Conservation (phyloP, 73 alveolate species). For the Paramecium biaurelia region DNA sequence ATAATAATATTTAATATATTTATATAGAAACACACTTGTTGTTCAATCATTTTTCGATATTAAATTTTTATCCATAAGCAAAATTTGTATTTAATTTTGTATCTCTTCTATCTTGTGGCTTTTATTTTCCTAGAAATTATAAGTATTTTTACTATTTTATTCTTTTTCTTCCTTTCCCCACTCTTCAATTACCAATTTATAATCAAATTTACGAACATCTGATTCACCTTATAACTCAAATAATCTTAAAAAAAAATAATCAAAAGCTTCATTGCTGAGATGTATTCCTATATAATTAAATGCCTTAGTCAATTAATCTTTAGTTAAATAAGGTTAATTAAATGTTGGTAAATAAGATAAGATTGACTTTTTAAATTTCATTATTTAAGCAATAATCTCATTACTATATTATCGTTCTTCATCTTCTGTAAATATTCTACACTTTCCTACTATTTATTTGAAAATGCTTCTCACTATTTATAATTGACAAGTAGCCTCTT, state of each 20-base stretch:
- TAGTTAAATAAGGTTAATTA: background rate
- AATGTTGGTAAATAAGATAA: constrained; percentile 41
- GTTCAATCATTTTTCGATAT: background rate
- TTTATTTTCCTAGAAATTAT: background rate
- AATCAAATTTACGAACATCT: constrained; percentile 23
- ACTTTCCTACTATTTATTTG: constrained; percentile 25
- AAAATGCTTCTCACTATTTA: constrained; percentile 47
- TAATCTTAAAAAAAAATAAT: constrained; percentile 28
- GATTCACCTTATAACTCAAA: constrained; percentile 10
- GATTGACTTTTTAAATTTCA: constrained; percentile 22
- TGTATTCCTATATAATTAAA: constrained; percentile 23
- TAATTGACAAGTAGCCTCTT: background rate
- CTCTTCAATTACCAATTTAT: constrained; percentile 21
- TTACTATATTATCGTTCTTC: background rate
- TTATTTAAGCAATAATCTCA: background rate
- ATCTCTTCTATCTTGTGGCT: background rate
- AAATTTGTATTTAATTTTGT: background rate
- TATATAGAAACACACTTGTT: background rate
- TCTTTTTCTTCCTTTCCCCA: constrained; percentile 40
- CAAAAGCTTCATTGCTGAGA: constrained; percentile 1
- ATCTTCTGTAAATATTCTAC: background rate
- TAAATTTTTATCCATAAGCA: background rate
- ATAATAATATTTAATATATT: background rate
- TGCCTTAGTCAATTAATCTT: constrained; percentile 38
- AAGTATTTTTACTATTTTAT: background rate